Base-by-base conservation (phyloP, 805 yeast species). In the Candida pseudofarinosa region DNA sequence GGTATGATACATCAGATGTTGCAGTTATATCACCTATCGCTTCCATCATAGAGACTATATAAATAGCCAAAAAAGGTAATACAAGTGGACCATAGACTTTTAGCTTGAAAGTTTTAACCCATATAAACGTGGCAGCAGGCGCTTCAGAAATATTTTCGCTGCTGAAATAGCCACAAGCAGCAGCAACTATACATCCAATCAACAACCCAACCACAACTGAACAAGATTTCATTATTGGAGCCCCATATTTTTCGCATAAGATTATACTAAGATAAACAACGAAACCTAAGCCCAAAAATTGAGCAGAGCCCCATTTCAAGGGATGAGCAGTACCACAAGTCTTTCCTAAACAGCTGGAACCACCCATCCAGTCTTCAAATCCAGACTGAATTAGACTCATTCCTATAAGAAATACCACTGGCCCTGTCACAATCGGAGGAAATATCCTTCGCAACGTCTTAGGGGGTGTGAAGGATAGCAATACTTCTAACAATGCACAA, bases 11-110 rank as follows among this genome's bases (percentile, higher is more conserved):
- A 63, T 89, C 97, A 44, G 88, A 84, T 35, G 96, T 87, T 30
- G 97, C 97, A 26, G 96, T 88, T 58, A 89, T 84, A 63, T 89
- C 97, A 62, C 97, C 97, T 58, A 89, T 88, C 41, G 95, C 85
- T 69, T 90, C 97, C 88, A 88, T 88, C 79, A 87, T 84, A 53
- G 86, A 66, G 19, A 83, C 88, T 23, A 89, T 72, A 60, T 81
- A 89, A 37, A 88, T 84, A 0, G 96, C 95, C 44, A 89, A 65
- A 68, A 87, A 77, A 3, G 97, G 97, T 41, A 89, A 67, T 4
- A 89, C 93, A 2, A 84, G 79, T 1, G 97, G 96, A 2, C 87
- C 97, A 55, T 89, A 87, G 4, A 89, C 79, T 33, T 70, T 63
- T 41, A 88, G 71, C 47, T 76, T 81, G 72, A 88, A 89, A 12